A percentile compares a stretch with the other conserved stretches of the same genome.
Conservation (phyloP, 208 protist species). For the Porcisia hertigi region DNA sequence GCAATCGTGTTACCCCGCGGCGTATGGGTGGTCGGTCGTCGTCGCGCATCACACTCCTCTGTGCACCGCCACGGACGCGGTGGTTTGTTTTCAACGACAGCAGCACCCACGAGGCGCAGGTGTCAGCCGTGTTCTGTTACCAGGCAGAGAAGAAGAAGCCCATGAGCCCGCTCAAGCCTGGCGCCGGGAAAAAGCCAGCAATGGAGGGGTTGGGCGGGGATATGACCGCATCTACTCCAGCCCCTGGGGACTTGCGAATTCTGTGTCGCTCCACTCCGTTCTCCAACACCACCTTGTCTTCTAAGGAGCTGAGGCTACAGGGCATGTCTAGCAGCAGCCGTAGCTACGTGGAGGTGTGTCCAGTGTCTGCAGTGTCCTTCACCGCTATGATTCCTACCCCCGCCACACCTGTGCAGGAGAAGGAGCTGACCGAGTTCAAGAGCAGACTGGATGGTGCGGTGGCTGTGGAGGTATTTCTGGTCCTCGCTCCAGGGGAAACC, state of each 20-base stretch:
- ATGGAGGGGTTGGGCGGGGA: constrained; percentile 7
- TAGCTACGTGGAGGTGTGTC: constrained; percentile 31
- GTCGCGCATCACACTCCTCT: constrained; percentile 23
- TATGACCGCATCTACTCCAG: background rate
- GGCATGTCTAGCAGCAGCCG: constrained; percentile 23
- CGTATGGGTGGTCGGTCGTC: constrained; percentile 29
- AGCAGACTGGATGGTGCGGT: background rate
- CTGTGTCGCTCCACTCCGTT: constrained; percentile 33
- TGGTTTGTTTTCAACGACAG: constrained; percentile 72
- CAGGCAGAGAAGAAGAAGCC: background rate
- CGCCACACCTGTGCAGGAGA: constrained; percentile 4
- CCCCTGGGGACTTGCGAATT: constrained; percentile 19
- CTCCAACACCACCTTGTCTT: constrained; percentile 3
- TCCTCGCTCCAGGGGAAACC: constrained; percentile 39
- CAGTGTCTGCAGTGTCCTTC: constrained; percentile 4
- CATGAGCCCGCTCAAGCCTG: background rate
- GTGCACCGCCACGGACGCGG: constrained; percentile 33
- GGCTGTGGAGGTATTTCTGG: constrained; percentile 26
- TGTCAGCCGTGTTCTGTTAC: constrained; percentile 39
- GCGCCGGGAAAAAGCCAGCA: background rate
- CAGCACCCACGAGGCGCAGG: constrained; percentile 48
- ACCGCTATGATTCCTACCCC: constrained; percentile 13
- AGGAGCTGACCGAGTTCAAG: constrained; percentile 16
- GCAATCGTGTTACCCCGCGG: background rate
- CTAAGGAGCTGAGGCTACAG: constrained; percentile 15